These are phyloP conservation scores for Allium fistulosum DNA, from an alignment of 106 monocot genomes.

Conservation along the genomic window DNA sequence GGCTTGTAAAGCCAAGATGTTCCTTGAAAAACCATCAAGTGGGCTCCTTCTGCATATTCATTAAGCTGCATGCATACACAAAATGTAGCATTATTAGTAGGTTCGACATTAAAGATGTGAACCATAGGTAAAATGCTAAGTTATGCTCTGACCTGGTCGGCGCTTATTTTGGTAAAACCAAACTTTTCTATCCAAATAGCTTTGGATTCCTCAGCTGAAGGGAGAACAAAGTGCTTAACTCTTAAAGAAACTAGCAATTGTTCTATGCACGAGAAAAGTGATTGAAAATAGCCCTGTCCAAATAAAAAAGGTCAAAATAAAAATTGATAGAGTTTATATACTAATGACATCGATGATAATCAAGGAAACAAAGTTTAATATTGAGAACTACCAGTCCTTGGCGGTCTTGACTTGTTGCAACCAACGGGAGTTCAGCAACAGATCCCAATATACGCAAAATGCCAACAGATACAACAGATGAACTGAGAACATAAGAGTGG, in stretches of 20 bases:
- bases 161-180: slow-evolving; percentile 68
- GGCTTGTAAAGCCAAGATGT: slow-evolving; percentile 50
- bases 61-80: slow-evolving; percentile 22
- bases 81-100: background rate
- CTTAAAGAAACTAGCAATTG: slow-evolving; percentile 50
- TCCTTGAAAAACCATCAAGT: slow-evolving; percentile 45
- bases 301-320: background rate
- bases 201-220: slow-evolving; percentile 87
- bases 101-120: too few species aligned
- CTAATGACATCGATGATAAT: too few species aligned
- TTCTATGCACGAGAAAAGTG: slow-evolving; percentile 80
- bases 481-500: slow-evolving; percentile 29
- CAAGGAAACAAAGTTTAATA: background rate
- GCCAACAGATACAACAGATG: slow-evolving; percentile 78
- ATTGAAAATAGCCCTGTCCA: slow-evolving; percentile 82
- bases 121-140: too few species aligned
- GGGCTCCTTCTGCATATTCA: slow-evolving; percentile 35
- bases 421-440: slow-evolving; percentile 93
- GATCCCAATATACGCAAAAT: slow-evolving; percentile 81
- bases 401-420: slow-evolving; percentile 72
- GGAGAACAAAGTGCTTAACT: slow-evolving; percentile 85
- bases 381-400: slow-evolving; percentile 63
- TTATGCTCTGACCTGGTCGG: slow-evolving; percentile 37
- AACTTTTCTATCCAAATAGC: slow-evolving; percentile 94
- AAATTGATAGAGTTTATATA: background rate